A percentile compares a stretch with the other conserved stretches of the same genome.
Conservation (phyloP, 805 yeast genomes). For the Ogataea trehalophila region DNA sequence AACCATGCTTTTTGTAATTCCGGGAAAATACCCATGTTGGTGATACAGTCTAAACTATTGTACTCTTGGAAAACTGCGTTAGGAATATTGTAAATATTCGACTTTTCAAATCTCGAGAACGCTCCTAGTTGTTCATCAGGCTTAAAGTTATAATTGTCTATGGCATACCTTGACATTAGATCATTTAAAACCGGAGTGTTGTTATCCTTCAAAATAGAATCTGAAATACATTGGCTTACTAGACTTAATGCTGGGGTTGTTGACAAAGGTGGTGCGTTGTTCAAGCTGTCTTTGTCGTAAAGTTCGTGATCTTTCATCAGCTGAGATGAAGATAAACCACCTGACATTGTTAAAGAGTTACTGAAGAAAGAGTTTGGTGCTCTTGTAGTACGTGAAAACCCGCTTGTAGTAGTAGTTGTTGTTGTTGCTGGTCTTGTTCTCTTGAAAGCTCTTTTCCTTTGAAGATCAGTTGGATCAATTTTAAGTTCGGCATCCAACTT, state of each 20-base stretch:
- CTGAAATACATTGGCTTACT: constrained; percentile 60
- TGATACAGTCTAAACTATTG: constrained; percentile 57
- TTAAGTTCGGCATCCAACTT: constrained; percentile 12
- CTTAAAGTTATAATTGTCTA: constrained; percentile 63
- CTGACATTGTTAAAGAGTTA: constrained; percentile 3
- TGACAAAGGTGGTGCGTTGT: constrained; percentile 43
- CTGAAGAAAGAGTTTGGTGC: constrained; percentile 11
- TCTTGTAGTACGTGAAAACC: constrained; percentile 1
- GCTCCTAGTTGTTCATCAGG: constrained; percentile 38
- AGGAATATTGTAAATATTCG: constrained; percentile 67
- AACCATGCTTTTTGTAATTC: constrained; percentile 84
- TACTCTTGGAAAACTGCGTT: constrained; percentile 74
- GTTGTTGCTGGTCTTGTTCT: constrained; percentile 10
- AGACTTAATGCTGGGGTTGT: constrained; percentile 49
- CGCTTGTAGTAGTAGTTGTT: background rate
- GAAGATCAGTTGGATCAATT: constrained; percentile 22
- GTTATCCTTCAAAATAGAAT: constrained; percentile 53
- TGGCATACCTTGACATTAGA: constrained; percentile 52
- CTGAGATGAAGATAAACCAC: constrained; percentile 14
- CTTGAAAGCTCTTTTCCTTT: constrained; percentile 23
- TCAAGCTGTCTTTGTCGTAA: constrained; percentile 31
- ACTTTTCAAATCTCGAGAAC: constrained; percentile 74
- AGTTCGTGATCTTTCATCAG: constrained; percentile 17
- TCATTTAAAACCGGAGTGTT: constrained; percentile 53
- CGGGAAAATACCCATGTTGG: constrained; percentile 79